These are phyloP conservation scores for Myxozyma sirexii DNA, from an alignment of 805 yeast genomes.

Conservation along the genomic window DNA sequence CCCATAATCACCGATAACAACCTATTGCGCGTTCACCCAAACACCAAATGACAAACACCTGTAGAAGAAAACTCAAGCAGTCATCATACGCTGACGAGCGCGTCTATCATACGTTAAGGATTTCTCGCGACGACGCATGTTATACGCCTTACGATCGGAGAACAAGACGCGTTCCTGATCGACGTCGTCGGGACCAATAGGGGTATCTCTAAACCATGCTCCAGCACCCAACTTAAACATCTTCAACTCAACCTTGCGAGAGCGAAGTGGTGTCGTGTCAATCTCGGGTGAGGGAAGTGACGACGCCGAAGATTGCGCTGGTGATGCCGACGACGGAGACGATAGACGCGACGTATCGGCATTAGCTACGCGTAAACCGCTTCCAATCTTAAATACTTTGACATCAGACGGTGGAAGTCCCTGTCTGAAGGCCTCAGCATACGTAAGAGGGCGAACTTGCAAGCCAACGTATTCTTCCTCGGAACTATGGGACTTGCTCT, in stretches of 20 bases:
- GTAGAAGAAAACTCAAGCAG: not conserved
- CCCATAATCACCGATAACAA: too few species aligned
- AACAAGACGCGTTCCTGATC: conserved; percentile 10
- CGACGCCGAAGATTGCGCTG: not conserved
- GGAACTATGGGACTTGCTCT: not conserved
- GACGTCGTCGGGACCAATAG: conserved; percentile 3
- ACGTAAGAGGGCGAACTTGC: conserved; percentile 21
- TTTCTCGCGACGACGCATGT: conserved; percentile 20
- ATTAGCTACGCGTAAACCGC: not conserved
- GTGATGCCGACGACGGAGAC: not conserved
- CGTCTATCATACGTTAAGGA: conserved; percentile 9
- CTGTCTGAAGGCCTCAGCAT: conserved; percentile 21
- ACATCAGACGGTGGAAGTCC: conserved; percentile 9
- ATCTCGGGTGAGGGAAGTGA: not conserved
- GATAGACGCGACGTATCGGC: not conserved
- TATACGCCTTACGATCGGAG: conserved; percentile 9
- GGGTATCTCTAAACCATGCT: conserved; percentile 2
- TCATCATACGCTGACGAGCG: conserved; percentile 17
- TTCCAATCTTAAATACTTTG: not conserved
- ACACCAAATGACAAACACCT: too few species aligned
- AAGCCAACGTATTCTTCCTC: conserved; percentile 21
- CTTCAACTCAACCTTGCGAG: conserved; percentile 6
- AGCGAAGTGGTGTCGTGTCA: not conserved
- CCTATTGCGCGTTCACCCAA: too few species aligned
- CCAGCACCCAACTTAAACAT: conserved; percentile 7